These are phyloP conservation scores for Tolypocladium tundrense DNA, from an alignment of 2,329 filamentous ascomycete genomes.

Conservation along the genomic window DNA sequence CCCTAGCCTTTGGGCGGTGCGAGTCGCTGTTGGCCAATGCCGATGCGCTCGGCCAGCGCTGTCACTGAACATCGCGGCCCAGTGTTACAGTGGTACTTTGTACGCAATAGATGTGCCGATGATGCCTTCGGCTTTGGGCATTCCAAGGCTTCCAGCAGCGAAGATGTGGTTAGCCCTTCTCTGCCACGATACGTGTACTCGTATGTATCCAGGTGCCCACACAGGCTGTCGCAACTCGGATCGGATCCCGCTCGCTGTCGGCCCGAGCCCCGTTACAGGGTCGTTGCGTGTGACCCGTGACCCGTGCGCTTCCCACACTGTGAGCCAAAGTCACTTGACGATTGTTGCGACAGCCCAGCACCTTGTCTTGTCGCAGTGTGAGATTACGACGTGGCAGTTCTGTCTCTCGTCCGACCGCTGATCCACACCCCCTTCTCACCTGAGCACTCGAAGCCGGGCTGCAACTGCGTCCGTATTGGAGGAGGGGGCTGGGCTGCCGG, in stretches of 20 bases:
- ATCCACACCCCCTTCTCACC: background rate
- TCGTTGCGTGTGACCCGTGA: too few species aligned
- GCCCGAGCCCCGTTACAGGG: background rate
- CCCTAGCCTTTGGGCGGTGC: background rate
- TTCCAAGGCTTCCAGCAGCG: background rate
- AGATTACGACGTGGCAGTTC: constrained; percentile 8
- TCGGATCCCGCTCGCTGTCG: background rate
- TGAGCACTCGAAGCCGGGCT: background rate
- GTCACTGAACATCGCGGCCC: background rate
- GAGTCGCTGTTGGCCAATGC: background rate
- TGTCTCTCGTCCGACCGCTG: background rate
- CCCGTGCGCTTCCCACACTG: constrained; percentile 2
- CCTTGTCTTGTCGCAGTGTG: background rate
- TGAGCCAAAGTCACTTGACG: constrained; percentile 2
- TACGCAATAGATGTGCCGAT: background rate
- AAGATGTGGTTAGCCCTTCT: background rate
- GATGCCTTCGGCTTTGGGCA: background rate
- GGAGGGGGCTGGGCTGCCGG: background rate
- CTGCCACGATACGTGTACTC: background rate
- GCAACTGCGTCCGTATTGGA: background rate
- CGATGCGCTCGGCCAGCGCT: background rate
- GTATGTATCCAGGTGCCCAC: background rate
- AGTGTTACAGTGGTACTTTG: background rate
- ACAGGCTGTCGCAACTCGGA: background rate
- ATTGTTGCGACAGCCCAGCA: background rate